A percentile compares a stretch with the other conserved stretches of the same genome.
Evolutionary conservation across 208 protist genomes (phyloP).

Genomic region (Leishmania aethiopica): DNA sequence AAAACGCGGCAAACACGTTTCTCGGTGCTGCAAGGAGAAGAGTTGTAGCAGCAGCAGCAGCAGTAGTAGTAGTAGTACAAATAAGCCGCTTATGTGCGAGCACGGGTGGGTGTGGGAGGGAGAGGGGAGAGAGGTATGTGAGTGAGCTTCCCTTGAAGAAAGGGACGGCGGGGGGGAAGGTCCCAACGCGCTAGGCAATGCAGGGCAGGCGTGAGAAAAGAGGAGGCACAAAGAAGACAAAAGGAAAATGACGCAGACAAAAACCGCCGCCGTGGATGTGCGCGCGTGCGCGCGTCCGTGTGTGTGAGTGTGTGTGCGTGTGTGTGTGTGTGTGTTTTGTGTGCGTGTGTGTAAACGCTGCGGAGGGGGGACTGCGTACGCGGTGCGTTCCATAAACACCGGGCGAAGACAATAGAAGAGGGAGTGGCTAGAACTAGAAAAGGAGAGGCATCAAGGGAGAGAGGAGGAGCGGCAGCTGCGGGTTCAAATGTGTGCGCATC

Average conservation of each 20-base stretch:
- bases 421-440: background rate
- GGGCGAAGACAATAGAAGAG: slow-evolving; percentile 2
- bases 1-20: background rate
- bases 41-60: background rate
- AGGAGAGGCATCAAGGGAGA: background rate
- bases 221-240: background rate
- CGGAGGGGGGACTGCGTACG: background rate
- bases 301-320: background rate
- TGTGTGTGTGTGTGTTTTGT: background rate
- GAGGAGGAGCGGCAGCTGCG: background rate
- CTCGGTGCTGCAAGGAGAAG: background rate
- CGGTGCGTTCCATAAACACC: background rate
- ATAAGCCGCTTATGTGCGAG: background rate
- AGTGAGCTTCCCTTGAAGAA: background rate
- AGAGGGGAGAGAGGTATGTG: background rate
- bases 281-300: background rate
- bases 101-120: background rate
- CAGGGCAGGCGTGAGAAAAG: background rate
- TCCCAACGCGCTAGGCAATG: background rate
- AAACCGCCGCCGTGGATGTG: background rate
- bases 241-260: background rate
- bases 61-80: background rate
- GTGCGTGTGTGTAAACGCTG: background rate
- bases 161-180: background rate
- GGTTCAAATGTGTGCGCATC: background rate